Percentiles rank a stretch among this genome's conserved stretches.
These are phyloP conservation scores for Penicillium ucsense DNA, from an alignment of 495 filamentous ascomycete species.

Conservation along the genomic window DNA sequence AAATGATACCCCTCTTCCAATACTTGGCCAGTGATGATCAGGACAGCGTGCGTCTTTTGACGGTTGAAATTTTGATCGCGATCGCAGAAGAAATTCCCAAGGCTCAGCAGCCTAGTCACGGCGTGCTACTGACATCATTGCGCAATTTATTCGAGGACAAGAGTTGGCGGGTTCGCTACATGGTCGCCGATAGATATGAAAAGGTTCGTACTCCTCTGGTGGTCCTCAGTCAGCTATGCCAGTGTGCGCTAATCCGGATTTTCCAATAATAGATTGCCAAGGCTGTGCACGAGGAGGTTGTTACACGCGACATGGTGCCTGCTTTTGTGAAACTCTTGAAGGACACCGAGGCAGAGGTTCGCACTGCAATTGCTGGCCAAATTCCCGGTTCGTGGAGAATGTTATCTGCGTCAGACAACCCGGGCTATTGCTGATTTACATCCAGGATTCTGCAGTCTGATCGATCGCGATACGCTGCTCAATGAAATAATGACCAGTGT, in stretches of 20 bases:
- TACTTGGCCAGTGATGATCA: slow-evolving; percentile 93
- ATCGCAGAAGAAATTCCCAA: slow-evolving; percentile 97
- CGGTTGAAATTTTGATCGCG: slow-evolving; percentile 90
- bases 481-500: slow-evolving; percentile 96
- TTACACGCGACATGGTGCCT: slow-evolving; percentile 85
- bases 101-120: slow-evolving; percentile 94
- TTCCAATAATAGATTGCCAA: slow-evolving; percentile 66
- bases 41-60: slow-evolving; percentile 91
- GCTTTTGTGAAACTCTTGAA: slow-evolving; percentile 96
- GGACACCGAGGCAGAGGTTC: slow-evolving; percentile 93
- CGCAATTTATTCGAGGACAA: slow-evolving; percentile 94
- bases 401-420: slow-evolving; percentile 1
- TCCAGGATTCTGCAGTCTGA: slow-evolving; percentile 77
- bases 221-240: not conserved
- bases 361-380: slow-evolving; percentile 93
- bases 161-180: slow-evolving; percentile 97
- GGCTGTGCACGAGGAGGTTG: slow-evolving; percentile 94
- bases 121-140: slow-evolving; percentile 79
- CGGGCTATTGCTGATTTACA: too few species aligned
- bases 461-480: slow-evolving; percentile 78
- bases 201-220: slow-evolving; percentile 49
- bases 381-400: slow-evolving; percentile 59
- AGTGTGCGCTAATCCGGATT: slow-evolving; percentile 10
- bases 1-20: slow-evolving; percentile 98
- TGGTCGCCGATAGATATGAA: slow-evolving; percentile 97